Conservation (phyloP, 345 rosid species). For the Cardamine resedifolia region DNA sequence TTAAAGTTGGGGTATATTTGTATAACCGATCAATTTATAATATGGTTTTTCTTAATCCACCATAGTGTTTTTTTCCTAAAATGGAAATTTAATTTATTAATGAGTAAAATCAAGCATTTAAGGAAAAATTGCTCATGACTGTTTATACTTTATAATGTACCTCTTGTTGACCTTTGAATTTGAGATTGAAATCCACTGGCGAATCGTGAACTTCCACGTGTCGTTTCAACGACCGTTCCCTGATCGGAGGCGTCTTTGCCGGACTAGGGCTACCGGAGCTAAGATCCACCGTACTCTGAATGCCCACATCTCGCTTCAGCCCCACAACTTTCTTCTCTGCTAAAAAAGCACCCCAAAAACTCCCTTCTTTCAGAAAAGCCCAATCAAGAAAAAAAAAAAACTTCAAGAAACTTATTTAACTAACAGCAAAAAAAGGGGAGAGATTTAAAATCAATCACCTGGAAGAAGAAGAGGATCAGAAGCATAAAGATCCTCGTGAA, state of each 20-base stretch:
- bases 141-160: constrained; percentile 31
- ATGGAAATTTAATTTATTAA: neutral
- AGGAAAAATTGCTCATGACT: neutral
- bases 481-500: constrained; percentile 38
- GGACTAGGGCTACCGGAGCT: constrained; percentile 71
- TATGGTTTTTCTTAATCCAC: neutral
- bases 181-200: constrained; percentile 37
- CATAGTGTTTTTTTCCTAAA: neutral
- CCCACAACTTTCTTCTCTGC: constrained; percentile 57
- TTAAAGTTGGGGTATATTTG: no score
- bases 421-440: neutral
- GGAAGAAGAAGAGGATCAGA: constrained; percentile 26
- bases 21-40: neutral
- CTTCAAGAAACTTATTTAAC: neutral
- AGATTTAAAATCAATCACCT: constrained; percentile 17
- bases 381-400: constrained; percentile 3
- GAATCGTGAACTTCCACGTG: constrained; percentile 55
- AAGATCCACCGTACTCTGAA: constrained; percentile 67
- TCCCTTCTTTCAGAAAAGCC: neutral
- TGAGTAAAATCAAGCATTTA: neutral
- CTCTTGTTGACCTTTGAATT: constrained; percentile 47
- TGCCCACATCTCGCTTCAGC: constrained; percentile 73
- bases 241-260: constrained; percentile 70
- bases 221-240: constrained; percentile 50
- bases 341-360: constrained; percentile 9